Base-by-base conservation (phyloP, 768 basidiomycete species). In the Lactarius indigo region DNA sequence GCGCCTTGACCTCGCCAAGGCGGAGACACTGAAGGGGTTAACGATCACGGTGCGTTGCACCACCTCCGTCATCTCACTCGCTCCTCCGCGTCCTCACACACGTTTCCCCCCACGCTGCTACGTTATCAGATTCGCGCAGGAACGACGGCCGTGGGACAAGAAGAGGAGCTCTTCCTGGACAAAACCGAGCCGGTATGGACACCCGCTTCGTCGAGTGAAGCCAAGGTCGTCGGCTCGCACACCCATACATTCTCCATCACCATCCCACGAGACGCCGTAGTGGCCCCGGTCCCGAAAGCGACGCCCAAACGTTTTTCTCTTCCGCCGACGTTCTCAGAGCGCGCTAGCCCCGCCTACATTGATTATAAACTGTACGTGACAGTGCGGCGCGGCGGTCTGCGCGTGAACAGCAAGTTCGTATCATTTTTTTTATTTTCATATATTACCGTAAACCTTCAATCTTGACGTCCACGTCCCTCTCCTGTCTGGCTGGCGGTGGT, bases 341-440 rank as follows among this genome's bases (percentile, higher is more conserved):
- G 82, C 31, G 84, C 81, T 1, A 83, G 84, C 55, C 80, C 82
- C 1, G 83, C 79, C 18, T 86, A 85, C 68, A 78, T 87, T 61
- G 85, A 87, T 64, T 87, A 87, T 72, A 81, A 78, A 70, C 70
- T 86, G 9, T 72, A 79, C 17, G 82, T 83, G 30, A 86, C 79
- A 1, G 73, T 87, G 37, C 82, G 79, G 70, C 80, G 84, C 26
- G 78, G 81, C 1, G 74, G 79, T 20, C 73, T 87, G 64, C 81
- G 77, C 69, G 79, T 82, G 3, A 82, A 86, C 70, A 80, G 84
- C 64, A 80, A 76, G 86, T 87, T 65, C 33, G 76, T 72, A 13
- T 20, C 50, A 5, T 5, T 26, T 50, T 50, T 12, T 47, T 64
- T 1, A 28, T n/a, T 2, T 33, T 47, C 63, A 30, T 35, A 44